Base-by-base conservation (phyloP, 2,329 filamentous ascomycete species). In the Curvularia hawaiiensis region DNA sequence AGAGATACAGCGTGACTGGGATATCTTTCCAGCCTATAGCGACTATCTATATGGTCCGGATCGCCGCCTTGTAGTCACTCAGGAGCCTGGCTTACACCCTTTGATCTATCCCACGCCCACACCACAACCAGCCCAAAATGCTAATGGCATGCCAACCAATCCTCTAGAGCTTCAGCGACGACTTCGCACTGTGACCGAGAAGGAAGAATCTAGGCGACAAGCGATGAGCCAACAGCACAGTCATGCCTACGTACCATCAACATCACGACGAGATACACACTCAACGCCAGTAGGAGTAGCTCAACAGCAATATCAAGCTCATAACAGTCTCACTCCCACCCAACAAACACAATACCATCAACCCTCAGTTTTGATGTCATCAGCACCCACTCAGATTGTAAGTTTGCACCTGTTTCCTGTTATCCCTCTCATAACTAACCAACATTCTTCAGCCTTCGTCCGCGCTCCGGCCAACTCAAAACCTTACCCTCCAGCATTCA, bases 31-130 rank as follows among this genome's bases (percentile, higher is more conserved):
- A 16, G 66, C 68, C 7, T 70, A 65, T 43, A 64, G 48, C 4
- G 65, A 70, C 52, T 69, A 59, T 18, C 39, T 70, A 14, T 64
- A 55, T 10, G 68, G 64, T 30, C 28, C 61, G 9, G 65, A 67
- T 40, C 39, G 33, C 11, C 62, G 62, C 9, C 43, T 53, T 6
- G 39, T 61, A 4, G 60, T 58, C 26, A 43, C 38, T 6, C 47
- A 65, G 20, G 58, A 66, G 45, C 64, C 63, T 50, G 60, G 64
- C 11, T 18, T 65, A 14, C 65, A 68, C 28, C 63, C 63, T 22
- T 51, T 58, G 18, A 49, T 66, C 26, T 62, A 56, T 20, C 35
- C 50, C 14, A n/a, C 16, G 14, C 39, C 10, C 20, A 16, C 11
- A 0, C 40, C 26, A 3, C 31, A 49, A 18, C 47, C 60, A 4